These are phyloP conservation scores for Geosmithia flava DNA, from an alignment of 2,329 filamentous ascomycete species.

Conservation along the genomic window DNA sequence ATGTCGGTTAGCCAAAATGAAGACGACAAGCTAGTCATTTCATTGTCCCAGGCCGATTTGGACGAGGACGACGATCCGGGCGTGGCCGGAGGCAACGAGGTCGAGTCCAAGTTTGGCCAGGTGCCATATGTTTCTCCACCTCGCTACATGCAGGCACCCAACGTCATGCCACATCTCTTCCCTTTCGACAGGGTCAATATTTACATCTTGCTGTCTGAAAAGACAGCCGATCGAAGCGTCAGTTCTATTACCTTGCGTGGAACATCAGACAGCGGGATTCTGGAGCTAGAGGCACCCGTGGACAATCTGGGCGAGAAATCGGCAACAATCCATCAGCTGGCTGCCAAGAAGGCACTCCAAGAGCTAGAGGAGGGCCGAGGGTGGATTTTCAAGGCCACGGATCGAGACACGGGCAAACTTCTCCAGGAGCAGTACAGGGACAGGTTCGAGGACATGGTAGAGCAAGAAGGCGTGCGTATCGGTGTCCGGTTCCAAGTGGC, in stretches of 20 bases:
- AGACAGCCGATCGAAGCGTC: slow-evolving; percentile 23
- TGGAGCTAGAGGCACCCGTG: slow-evolving; percentile 54
- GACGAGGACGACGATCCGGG: slow-evolving; percentile 18
- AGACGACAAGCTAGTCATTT: slow-evolving; percentile 29
- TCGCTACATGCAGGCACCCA: slow-evolving; percentile 50
- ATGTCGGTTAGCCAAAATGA: background rate
- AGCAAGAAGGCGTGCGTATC: slow-evolving; percentile 53
- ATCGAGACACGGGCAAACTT: slow-evolving; percentile 22
- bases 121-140: slow-evolving; percentile 41
- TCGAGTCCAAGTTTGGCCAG: slow-evolving; percentile 27
- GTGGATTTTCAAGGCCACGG: slow-evolving; percentile 45
- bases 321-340: slow-evolving; percentile 56
- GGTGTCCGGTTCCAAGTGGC: slow-evolving; percentile 55
- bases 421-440: slow-evolving; percentile 33
- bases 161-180: slow-evolving; percentile 50
- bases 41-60: slow-evolving; percentile 42
- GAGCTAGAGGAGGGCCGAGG: slow-evolving; percentile 61
- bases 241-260: slow-evolving; percentile 46
- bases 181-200: slow-evolving; percentile 53
- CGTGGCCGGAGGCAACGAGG: slow-evolving; percentile 9
- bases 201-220: slow-evolving; percentile 51
- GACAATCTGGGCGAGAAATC: slow-evolving; percentile 28
- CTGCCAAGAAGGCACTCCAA: slow-evolving; percentile 52
- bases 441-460: slow-evolving; percentile 45
- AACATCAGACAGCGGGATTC: slow-evolving; percentile 41